phyloP scores from a whole-genome alignment of 78 protist species.

The Chrysochromulina parva region DNA sequence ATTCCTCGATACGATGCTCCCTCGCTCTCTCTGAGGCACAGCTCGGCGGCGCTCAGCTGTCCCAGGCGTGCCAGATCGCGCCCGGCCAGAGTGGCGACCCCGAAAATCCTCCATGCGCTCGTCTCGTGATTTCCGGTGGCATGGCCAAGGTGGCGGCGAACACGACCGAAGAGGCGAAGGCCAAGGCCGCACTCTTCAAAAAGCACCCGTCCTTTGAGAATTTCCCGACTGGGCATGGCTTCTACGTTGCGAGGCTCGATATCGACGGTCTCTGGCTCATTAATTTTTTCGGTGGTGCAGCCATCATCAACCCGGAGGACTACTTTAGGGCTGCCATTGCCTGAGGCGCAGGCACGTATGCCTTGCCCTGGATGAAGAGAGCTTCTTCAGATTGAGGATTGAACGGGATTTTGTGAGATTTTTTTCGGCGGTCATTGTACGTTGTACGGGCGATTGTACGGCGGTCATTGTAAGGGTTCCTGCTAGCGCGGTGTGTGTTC shows the following conservation, averaged over 20 bases:
- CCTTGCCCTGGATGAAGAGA: too few species aligned
- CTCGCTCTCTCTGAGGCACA: background rate
- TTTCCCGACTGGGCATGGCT: background rate
- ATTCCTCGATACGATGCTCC: background rate
- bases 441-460: too few species aligned
- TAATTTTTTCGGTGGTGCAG: background rate
- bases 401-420: too few species aligned
- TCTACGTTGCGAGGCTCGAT: background rate
- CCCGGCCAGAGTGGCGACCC: background rate
- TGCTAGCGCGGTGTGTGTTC: too few species aligned
- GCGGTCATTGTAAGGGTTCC: too few species aligned
- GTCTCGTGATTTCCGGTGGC: background rate
- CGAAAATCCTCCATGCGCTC: constrained; percentile 6
- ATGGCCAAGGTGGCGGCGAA: background rate
- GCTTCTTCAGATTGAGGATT: too few species aligned
- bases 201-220: background rate
- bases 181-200: background rate
- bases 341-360: too few species aligned
- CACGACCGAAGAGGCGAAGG: background rate
- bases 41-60: background rate
- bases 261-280: background rate
- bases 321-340: background rate
- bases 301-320: background rate
- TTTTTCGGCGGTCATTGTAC: too few species aligned
- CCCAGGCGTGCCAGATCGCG: background rate